Evolutionary conservation across 2,329 filamentous ascomycete species (phyloP), one percentile per base, ranked within the genome.

Genomic region (Xylaria sp.): DNA sequence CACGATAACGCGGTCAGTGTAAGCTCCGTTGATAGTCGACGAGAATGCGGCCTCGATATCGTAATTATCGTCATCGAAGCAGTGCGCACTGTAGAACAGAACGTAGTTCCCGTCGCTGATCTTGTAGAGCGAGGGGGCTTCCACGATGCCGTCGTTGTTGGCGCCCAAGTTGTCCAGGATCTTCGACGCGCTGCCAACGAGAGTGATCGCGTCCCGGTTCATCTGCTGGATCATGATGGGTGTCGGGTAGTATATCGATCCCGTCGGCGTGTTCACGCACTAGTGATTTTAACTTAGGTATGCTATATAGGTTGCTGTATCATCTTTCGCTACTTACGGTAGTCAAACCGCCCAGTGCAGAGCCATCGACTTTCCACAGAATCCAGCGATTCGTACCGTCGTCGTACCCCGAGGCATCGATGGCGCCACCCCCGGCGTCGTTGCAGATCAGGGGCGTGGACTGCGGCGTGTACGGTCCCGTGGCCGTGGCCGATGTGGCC

Each of bases 41-140:
- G 75, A 76, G 48, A 73, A 76, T 10, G 75, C 75, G 51, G 76
- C 76, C 62, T 77, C 74, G 68, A 76, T 73, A 32, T 76, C 75
- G 66, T 76, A 77, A 67, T 77, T 73, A 51, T 77, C 75, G 62
- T 72, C 76, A 1, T 70, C 65, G 67, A 72, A 77, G 71, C 75
- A 77, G 60, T 77, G 73, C 23, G 75, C 72, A 64, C 74, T 75
- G 57, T 76, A 77, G 69, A 77, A 76, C 6, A 77, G 66, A 40
- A 76, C 72, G 44, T 68, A 77, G 44, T 64, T 66, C 8, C 74
- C 75, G 32, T 72, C 69, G n/a, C 60, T 61, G 44, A 75, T 71
- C 70, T 74, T 69, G 54, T 76, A 76, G 65, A 77, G 64, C 13
- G 74, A 47, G n/a, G 75, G 75, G 10, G 73, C 75, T 63, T 76